Base-by-base conservation (phyloP, 768 basidiomycete genomes). In the Grammothele lineata region DNA sequence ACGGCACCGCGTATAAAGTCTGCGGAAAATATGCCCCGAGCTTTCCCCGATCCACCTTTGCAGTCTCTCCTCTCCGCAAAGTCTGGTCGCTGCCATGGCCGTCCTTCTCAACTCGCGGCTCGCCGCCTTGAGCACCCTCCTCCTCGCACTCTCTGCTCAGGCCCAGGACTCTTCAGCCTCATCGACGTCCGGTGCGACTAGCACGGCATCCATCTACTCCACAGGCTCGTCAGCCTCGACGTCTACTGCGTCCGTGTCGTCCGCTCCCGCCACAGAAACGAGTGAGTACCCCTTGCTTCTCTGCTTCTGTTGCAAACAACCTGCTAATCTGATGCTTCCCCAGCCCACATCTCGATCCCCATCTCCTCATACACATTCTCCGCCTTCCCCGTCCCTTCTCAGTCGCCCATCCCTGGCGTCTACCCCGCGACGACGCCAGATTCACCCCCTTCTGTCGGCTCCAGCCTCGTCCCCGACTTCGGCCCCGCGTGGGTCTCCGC, bases 311-410 rank as follows among this genome's bases (percentile, higher is more conserved):
- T n/a, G n/a, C n/a, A n/a, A n/a, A n/a, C n/a, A n/a, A n/a, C n/a
- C n/a, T n/a, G n/a, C n/a, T n/a, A n/a, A n/a, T n/a, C n/a, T n/a
- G n/a, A n/a, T 12, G 35, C 35, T n/a, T 24, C 12, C 15, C 8
- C 46, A 51, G 63, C 64, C 15, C 47, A 43, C 12, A 50, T 65
- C 34, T 67, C 63, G 23, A 41, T 72, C 25, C 72, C 75, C 14
- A 68, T 74, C 39, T 63, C 70, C 17, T 54, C 62, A 0, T 70
- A 70, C 43, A 53, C 72, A 1, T 85, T 86, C 70, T 64, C 73
- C 11, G 74, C 82, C 3, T 84, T 76, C 69, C 82, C 85, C 1
- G 70, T 76, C 12, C 82, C 85, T 12, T 74, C 78, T 0, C 73
- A 79, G 44, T 55, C 66, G 0, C 72, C 85, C 6, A 64, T 78